These are phyloP conservation scores for Fraxinus angustifolia DNA, from an alignment of 305 asterid species.

Conservation along the genomic window DNA sequence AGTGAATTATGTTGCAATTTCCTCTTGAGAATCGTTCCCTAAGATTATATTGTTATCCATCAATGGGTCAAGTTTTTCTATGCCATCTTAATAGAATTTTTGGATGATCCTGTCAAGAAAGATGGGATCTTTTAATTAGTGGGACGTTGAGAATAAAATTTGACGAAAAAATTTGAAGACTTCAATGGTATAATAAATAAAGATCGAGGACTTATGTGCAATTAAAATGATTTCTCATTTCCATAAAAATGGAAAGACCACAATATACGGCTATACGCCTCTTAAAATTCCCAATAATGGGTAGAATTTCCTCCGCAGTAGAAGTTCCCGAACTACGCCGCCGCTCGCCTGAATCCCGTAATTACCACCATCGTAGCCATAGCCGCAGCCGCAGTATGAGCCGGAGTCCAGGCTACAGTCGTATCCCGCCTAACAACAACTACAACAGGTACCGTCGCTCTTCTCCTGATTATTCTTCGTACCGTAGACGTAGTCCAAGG, in stretches of 20 bases:
- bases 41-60: neutral
- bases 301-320: neutral
- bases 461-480: constrained; percentile 71
- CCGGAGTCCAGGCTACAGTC: neutral
- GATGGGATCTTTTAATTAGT: neutral
- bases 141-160: neutral
- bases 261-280: neutral
- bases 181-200: neutral
- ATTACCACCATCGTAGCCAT: neutral
- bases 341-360: neutral
- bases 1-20: neutral
- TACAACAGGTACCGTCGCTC: constrained; percentile 50
- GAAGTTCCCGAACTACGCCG: neutral
- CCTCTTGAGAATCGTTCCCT: neutral
- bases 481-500: constrained; percentile 36
- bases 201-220: neutral
- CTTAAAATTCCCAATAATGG: neutral
- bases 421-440: neutral
- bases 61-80: neutral
- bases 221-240: neutral
- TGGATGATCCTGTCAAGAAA: neutral
- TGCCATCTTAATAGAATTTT: neutral
- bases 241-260: neutral
- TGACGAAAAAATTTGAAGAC: neutral
- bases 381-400: neutral